A percentile compares a stretch with the other conserved stretches of the same genome.
Conservation (phyloP, 768 basidiomycete species). For the Mycena latifolia region DNA sequence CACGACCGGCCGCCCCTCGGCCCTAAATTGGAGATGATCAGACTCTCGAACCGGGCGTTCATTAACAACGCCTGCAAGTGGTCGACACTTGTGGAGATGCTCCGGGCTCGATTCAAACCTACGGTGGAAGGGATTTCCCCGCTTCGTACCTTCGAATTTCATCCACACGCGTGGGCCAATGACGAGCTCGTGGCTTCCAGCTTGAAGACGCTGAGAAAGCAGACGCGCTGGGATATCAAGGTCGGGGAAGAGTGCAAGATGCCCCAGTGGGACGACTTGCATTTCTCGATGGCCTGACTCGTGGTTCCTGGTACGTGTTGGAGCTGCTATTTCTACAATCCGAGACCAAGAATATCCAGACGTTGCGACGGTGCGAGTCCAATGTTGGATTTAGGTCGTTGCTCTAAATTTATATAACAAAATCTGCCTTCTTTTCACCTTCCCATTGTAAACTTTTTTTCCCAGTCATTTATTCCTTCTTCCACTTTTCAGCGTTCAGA, state of each 20-base stretch:
- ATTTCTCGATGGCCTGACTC: neutral
- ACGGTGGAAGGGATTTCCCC: neutral
- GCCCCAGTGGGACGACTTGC: constrained; percentile 4
- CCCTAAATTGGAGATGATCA: constrained; percentile 31
- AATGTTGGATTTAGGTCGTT: too few relatives aligned
- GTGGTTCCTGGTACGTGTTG: too few relatives aligned
- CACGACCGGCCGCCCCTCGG: neutral
- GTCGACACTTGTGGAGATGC: constrained; percentile 14
- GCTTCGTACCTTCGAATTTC: constrained; percentile 15
- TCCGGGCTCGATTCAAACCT: constrained; percentile 13
- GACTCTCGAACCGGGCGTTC: constrained; percentile 26
- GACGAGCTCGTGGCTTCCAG: neutral
- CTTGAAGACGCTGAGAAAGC: neutral
- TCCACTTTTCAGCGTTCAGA: constrained; percentile 2
- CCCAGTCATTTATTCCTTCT: neutral
- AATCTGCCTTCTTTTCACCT: too few relatives aligned
- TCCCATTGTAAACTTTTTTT: too few relatives aligned
- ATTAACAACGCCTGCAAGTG: constrained; percentile 5
- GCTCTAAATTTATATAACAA: too few relatives aligned
- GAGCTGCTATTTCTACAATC: too few relatives aligned
- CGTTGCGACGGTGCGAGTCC: too few relatives aligned
- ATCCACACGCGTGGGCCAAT: neutral
- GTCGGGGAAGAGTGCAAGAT: neutral
- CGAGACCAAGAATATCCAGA: too few relatives aligned
- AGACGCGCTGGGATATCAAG: constrained; percentile 13